A percentile compares a stretch with the other conserved stretches of the same genome.
Conservation (phyloP, 192 early-diverging fungal species). For the Gonapodya sp. region DNA sequence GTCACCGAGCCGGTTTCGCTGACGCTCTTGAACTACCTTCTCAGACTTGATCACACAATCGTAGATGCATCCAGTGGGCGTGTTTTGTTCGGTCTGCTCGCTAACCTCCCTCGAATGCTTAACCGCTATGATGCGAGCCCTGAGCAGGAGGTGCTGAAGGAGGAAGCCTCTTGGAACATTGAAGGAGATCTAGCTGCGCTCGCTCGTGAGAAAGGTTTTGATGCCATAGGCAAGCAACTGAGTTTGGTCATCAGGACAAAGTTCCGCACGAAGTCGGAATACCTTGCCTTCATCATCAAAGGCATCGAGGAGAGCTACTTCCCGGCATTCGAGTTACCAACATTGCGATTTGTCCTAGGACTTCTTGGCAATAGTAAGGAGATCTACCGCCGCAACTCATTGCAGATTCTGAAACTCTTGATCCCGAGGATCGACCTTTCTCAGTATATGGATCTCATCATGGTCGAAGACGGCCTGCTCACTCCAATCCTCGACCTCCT, state of each 20-base stretch:
- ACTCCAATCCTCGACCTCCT: constrained; percentile 58
- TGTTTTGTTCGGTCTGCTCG: constrained; percentile 56
- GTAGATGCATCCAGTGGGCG: constrained; percentile 49
- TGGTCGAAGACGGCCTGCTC: constrained; percentile 54
- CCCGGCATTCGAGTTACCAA: constrained; percentile 40
- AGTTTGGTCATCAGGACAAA: constrained; percentile 50
- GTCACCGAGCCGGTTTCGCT: constrained; percentile 44
- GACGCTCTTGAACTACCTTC: constrained; percentile 43
- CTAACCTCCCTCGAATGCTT: constrained; percentile 54
- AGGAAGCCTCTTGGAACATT: constrained; percentile 36
- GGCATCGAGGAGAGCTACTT: constrained; percentile 55
- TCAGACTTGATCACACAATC: constrained; percentile 42
- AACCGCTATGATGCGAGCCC: constrained; percentile 45
- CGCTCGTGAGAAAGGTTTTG: constrained; percentile 35
- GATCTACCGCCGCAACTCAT: constrained; percentile 49
- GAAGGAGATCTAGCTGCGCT: constrained; percentile 37
- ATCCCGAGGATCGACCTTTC: constrained; percentile 42
- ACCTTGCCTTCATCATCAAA: constrained; percentile 53
- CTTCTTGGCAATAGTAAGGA: constrained; percentile 50
- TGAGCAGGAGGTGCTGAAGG: constrained; percentile 23
- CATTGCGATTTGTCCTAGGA: constrained; percentile 49
- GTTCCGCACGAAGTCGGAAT: constrained; percentile 62
- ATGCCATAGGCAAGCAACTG: constrained; percentile 42
- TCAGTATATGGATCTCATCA: constrained; percentile 23
- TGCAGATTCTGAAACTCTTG: constrained; percentile 57